Evolutionary conservation across 2,329 filamentous ascomycete genomes (phyloP).

Genomic region (Bisporella sp.): DNA sequence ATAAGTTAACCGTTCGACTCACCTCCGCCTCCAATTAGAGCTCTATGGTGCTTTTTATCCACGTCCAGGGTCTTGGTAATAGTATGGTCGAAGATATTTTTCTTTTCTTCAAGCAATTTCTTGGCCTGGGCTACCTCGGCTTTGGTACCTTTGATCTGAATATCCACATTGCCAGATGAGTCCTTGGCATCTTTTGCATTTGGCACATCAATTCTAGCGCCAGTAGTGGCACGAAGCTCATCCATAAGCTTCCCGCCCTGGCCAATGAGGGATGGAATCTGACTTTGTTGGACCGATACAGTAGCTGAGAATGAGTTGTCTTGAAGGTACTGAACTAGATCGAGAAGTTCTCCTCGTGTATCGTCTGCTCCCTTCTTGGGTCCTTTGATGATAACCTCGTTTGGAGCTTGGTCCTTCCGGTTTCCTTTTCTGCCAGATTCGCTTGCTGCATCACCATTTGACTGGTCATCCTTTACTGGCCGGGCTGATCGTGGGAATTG

Average conservation of each 20-base stretch:
- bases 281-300: conserved; percentile 81
- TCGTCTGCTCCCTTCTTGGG: conserved; percentile 90
- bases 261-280: conserved; percentile 90
- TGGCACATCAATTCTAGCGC: conserved; percentile 87
- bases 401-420: conserved; percentile 66
- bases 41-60: conserved; percentile 90
- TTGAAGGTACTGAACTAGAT: conserved; percentile 79
- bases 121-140: conserved; percentile 85
- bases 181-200: conserved; percentile 65
- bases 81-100: conserved; percentile 83
- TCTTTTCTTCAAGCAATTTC: conserved; percentile 82
- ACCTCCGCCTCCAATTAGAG: conserved; percentile 85
- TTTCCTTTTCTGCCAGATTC: conserved; percentile 55
- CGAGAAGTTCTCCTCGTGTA: conserved; percentile 85
- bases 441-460: conserved; percentile 60
- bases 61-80: conserved; percentile 77
- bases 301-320: conserved; percentile 78
- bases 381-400: conserved; percentile 87
- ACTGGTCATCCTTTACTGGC: conserved; percentile 60
- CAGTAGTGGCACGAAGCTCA: conserved; percentile 74
- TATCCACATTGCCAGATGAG: conserved; percentile 66
- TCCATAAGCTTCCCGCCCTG: conserved; percentile 88
- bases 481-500: conserved; percentile 77
- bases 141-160: conserved; percentile 89
- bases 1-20: conserved; percentile 32